phyloP scores from a whole-genome alignment of 2,329 filamentous ascomycete genomes.

The Ascochyta koolunga region DNA sequence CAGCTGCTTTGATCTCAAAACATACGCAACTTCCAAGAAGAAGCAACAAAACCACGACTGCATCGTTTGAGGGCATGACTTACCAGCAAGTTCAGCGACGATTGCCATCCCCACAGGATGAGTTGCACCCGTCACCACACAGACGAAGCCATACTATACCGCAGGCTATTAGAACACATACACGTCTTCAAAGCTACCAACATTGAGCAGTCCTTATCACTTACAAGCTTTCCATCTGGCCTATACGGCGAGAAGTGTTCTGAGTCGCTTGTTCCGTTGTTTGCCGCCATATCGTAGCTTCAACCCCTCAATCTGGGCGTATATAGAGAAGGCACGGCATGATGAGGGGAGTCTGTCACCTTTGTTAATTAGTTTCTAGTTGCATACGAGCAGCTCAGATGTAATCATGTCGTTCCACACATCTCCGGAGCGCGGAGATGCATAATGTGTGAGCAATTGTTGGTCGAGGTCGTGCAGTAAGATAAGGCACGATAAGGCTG shows the following conservation, averaged over 20 bases:
- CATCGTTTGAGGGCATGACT: conserved; percentile 11
- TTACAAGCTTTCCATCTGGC: conserved; percentile 62
- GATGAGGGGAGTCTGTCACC: conserved; percentile 43
- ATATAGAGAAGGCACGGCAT: neutral
- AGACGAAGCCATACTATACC: conserved; percentile 66
- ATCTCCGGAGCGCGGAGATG: conserved; percentile 50
- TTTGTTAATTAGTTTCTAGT: conserved; percentile 10
- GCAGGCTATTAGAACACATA: neutral
- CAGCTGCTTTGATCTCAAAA: neutral
- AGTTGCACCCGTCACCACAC: conserved; percentile 67
- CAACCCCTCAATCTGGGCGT: too few relatives aligned
- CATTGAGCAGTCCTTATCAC: conserved; percentile 21
- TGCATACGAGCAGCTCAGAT: neutral
- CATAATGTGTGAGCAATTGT: conserved; percentile 15
- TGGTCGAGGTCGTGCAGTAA: conserved; percentile 8
- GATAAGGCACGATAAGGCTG: conserved; percentile 19
- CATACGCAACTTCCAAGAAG: neutral
- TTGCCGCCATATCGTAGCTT: conserved; percentile 10
- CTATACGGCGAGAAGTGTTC: conserved; percentile 64
- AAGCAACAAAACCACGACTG: neutral
- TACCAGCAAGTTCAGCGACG: conserved; percentile 64
- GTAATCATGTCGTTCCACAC: conserved; percentile 27
- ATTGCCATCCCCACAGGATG: conserved; percentile 67
- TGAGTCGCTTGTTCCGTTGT: conserved; percentile 38
- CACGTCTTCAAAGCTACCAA: neutral